Evolutionary conservation across 441 rosid genomes (phyloP).

Genomic region (Pelargonium citronellum): DNA sequence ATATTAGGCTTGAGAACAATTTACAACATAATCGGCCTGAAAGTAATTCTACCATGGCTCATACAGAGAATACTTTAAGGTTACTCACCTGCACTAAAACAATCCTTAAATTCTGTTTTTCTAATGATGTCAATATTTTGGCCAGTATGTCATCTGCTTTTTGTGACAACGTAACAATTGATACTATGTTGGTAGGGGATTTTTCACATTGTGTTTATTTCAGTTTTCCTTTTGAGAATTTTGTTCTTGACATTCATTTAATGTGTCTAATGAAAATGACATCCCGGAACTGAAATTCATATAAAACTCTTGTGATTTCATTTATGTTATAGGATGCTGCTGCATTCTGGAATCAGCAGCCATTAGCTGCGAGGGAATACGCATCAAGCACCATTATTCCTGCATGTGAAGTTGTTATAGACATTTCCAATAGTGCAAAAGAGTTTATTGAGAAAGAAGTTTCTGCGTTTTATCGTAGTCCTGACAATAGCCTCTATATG

Average conservation of each 20-base stretch:
- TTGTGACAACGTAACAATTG: too few relatives aligned
- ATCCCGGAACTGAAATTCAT: background rate
- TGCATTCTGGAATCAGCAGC: conserved; percentile 87
- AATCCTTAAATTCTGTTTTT: background rate
- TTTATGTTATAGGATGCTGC: conserved; percentile 58
- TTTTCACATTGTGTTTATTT: too few relatives aligned
- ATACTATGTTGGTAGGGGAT: too few relatives aligned
- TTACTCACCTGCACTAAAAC: background rate
- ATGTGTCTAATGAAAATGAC: background rate
- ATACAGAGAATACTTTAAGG: background rate
- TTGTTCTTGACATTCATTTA: background rate
- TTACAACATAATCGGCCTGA: background rate
- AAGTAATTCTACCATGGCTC: background rate
- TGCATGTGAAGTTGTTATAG: conserved; percentile 61
- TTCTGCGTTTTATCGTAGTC: conserved; percentile 72
- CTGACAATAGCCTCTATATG: conserved; percentile 85
- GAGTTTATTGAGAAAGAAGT: conserved; percentile 80
- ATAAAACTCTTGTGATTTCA: background rate
- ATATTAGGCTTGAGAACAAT: background rate
- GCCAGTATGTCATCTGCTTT: too few relatives aligned
- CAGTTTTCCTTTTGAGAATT: too few relatives aligned
- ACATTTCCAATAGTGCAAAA: conserved; percentile 69
- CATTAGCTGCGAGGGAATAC: conserved; percentile 63
- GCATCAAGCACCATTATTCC: conserved; percentile 81
- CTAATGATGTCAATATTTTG: background rate